A percentile compares a stretch with the other conserved stretches of the same genome.
Conservation (phyloP, 2,329 filamentous ascomycete species). For the Hymenotorrendiella dingleyae region DNA sequence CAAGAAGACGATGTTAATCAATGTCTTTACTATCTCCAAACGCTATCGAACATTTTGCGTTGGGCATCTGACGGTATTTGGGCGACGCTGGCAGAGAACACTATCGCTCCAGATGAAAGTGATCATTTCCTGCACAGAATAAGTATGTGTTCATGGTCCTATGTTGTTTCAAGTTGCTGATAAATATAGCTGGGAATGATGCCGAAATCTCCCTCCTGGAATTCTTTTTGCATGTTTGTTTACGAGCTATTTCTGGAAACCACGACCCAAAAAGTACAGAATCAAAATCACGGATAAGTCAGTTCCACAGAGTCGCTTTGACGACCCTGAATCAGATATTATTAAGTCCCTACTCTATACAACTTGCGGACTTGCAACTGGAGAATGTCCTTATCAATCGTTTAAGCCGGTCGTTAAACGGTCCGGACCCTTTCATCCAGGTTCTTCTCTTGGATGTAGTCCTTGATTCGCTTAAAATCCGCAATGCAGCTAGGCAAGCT, state of each 20-base stretch:
- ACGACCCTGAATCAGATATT: constrained; percentile 66
- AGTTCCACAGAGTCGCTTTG: constrained; percentile 66
- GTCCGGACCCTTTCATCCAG: constrained; percentile 65
- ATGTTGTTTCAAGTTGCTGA: constrained; percentile 11
- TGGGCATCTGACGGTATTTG: constrained; percentile 65
- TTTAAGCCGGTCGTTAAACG: constrained; percentile 54
- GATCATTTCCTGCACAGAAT: constrained; percentile 39
- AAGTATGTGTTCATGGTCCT: constrained; percentile 41
- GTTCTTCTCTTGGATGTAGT: constrained; percentile 74
- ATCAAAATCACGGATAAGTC: constrained; percentile 48
- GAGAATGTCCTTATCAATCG: constrained; percentile 66
- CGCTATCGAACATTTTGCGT: constrained; percentile 65
- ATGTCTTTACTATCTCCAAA: constrained; percentile 71
- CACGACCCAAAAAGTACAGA: constrained; percentile 32
- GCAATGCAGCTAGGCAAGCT: constrained; percentile 34
- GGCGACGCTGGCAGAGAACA: constrained; percentile 61
- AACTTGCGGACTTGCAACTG: constrained; percentile 57
- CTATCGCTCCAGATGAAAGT: constrained; percentile 42
- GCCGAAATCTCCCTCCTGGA: constrained; percentile 58
- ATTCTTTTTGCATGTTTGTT: constrained; percentile 60
- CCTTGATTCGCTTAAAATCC: constrained; percentile 65
- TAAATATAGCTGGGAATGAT: constrained; percentile 42
- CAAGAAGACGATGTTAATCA: constrained; percentile 67
- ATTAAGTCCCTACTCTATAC: constrained; percentile 53
- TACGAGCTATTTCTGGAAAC: constrained; percentile 52